Conservation (phyloP, 2,329 filamentous ascomycete genomes). For the Diaporthe australafricana region DNA sequence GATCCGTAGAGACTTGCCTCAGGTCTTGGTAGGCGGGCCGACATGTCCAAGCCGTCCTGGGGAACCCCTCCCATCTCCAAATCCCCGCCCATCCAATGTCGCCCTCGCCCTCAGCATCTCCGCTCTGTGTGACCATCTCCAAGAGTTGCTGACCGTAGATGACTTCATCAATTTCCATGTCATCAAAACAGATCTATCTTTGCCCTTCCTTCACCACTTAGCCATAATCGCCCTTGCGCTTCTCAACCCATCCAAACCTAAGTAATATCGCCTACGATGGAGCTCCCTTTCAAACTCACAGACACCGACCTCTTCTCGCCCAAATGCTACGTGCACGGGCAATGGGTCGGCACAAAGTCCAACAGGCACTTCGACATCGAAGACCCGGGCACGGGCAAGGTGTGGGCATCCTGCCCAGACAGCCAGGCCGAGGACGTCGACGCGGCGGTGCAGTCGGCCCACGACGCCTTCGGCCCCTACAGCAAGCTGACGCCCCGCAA, state of each 20-base stretch:
- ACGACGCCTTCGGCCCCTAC: constrained; percentile 52
- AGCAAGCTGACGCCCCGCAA: constrained; percentile 50
- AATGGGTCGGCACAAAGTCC: constrained; percentile 58
- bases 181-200: not conserved
- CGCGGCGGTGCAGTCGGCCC: constrained; percentile 49
- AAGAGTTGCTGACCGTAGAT: not conserved
- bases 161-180: not conserved
- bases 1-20: no score
- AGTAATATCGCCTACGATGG: constrained; percentile 15
- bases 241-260: not conserved
- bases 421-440: constrained; percentile 55
- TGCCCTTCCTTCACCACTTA: no score
- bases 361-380: constrained; percentile 63
- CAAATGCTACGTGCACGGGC: constrained; percentile 62
- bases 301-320: constrained; percentile 60
- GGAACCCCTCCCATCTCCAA: not conserved
- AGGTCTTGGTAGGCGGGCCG: no score
- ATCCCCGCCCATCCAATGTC: constrained; percentile 12
- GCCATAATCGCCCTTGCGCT: not conserved
- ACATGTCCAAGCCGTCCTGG: not conserved
- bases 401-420: constrained; percentile 63
- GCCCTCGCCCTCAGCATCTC: constrained; percentile 14
- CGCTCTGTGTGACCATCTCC: not conserved
- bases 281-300: constrained; percentile 55
- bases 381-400: constrained; percentile 62